Base-by-base conservation (phyloP, 2,329 filamentous ascomycete species). In the Beauveria rudraprayagi region DNA sequence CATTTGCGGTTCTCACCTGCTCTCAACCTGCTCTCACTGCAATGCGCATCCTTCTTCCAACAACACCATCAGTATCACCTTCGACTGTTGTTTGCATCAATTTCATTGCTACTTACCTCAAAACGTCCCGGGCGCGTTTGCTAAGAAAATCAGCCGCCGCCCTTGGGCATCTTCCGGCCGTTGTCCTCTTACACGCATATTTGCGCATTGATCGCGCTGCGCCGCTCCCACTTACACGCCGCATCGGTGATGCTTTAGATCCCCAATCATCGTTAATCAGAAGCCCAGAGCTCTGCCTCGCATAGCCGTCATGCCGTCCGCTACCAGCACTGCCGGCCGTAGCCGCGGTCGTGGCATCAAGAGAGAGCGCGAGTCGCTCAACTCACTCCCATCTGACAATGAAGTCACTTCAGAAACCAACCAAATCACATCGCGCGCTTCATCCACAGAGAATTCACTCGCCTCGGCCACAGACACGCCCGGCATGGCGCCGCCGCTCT, bases 361-460 rank as follows among this genome's bases (percentile, higher is more conserved):
- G 22, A 37, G 41, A 44, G 58, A 61, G 53, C 59, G 52, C 30
- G 59, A 61, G 40, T 43, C 52, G 28, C 59, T 56, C 59, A 61
- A 52, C 44, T 61, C 59, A 51, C 17, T 47, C 24, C 44, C 59
- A n/a, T 56, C 59, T 51, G 52, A 56, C 34, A 56, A 56, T 28
- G 59, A 50, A 11, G 46, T 56, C 22, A 56, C 34, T 8, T 56
- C 52, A 4, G 59, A 56, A 8, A 47, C 50, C 24, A 53, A 52
- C 41, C 57, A 24, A 22, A 47, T 47, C 40, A 53, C 28, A 41
- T 28, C 41, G 9, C 48, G 28, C 14, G 50, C 14, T 3, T 14
- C 57, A 14, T 10, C 8, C 7, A 54, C 52, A 3, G 46, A 34
- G 30, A 19, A 61, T 55, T 61, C 59, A 44, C 53, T 61, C 4